These are phyloP conservation scores for Fusarium chlamydosporum DNA, from an alignment of 2,329 filamentous ascomycete genomes.

Conservation along the genomic window DNA sequence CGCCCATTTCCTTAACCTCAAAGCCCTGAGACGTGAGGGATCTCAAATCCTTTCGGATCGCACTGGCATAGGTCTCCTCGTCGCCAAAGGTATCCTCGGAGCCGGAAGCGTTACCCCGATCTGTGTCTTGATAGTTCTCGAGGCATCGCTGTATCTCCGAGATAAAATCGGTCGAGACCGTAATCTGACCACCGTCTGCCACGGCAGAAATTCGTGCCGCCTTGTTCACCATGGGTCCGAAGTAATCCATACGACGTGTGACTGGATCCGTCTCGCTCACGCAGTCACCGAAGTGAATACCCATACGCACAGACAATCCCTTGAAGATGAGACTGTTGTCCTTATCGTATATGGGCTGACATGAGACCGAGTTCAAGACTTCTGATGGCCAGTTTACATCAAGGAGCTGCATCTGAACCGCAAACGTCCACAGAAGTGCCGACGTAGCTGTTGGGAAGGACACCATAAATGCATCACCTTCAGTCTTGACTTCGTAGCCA, in stretches of 20 bases:
- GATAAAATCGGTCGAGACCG: conserved; percentile 97
- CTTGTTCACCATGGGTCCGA: conserved; percentile 99
- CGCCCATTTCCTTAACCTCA: conserved; percentile 95
- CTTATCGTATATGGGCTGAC: conserved; percentile 84
- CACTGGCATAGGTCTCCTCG: conserved; percentile 75
- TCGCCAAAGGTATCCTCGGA: conserved; percentile 79
- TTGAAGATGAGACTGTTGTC: conserved; percentile 93
- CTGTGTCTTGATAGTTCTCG: conserved; percentile 89
- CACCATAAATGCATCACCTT: conserved; percentile 99
- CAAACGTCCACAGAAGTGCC: conserved; percentile 95
- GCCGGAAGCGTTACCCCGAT: conserved; percentile 75
- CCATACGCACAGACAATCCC: conserved; percentile 96
- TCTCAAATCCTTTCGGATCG: conserved; percentile 88
- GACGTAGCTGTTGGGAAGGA: conserved; percentile 97
- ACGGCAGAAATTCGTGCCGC: conserved; percentile 93
- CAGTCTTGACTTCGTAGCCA: conserved; percentile 98
- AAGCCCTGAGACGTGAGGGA: conserved; percentile 93
- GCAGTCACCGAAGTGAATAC: conserved; percentile 93
- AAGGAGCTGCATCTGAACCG: conserved; percentile 88
- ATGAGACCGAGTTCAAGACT: conserved; percentile 87
- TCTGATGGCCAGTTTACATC: conserved; percentile 95
- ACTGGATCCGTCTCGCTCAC: conserved; percentile 97
- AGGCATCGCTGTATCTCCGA: conserved; percentile 93
- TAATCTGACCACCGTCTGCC: conserved; percentile 96
- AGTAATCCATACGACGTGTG: conserved; percentile 98